Percentiles rank a stretch among this genome's conserved stretches.
These are phyloP conservation scores for Dacryopinax primogenitus DNA, from an alignment of 768 basidiomycete species.

Conservation along the genomic window DNA sequence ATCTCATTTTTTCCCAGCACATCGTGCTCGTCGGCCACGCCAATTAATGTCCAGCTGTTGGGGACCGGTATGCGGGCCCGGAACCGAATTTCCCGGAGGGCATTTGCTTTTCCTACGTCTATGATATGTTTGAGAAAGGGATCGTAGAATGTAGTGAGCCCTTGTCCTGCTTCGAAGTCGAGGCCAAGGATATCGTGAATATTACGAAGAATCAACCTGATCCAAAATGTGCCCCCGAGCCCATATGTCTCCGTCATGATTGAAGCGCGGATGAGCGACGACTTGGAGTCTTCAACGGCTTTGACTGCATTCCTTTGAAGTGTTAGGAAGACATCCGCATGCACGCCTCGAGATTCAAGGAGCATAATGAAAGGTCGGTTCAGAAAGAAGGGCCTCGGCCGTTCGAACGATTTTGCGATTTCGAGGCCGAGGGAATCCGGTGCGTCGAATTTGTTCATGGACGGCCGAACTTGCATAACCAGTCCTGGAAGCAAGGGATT, in stretches of 20 bases:
- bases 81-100: conserved; percentile 63
- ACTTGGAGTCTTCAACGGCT: conserved; percentile 45
- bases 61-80: conserved; percentile 61
- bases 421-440: conserved; percentile 43
- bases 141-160: conserved; percentile 34
- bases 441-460: conserved; percentile 65
- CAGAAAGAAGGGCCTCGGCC: conserved; percentile 33
- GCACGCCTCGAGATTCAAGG: conserved; percentile 61
- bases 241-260: conserved; percentile 38
- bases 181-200: conserved; percentile 36
- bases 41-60: conserved; percentile 55
- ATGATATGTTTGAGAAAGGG: conserved; percentile 46
- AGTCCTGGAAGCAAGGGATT: conserved; percentile 34
- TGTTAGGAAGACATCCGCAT: conserved; percentile 41
- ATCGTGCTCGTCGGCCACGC: conserved; percentile 68
- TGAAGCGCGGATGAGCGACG: conserved; percentile 40
- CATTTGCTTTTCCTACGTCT: conserved; percentile 48
- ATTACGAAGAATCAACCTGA: conserved; percentile 41
- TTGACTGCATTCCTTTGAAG: conserved; percentile 51
- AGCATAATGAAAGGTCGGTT: conserved; percentile 39
- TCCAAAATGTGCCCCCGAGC: conserved; percentile 36
- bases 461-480: conserved; percentile 53
- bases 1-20: conserved; percentile 45
- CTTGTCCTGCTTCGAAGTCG: conserved; percentile 32
- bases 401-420: conserved; percentile 51